phyloP scores from a whole-genome alignment of 768 basidiomycete genomes.

The Boletus huronensis region DNA sequence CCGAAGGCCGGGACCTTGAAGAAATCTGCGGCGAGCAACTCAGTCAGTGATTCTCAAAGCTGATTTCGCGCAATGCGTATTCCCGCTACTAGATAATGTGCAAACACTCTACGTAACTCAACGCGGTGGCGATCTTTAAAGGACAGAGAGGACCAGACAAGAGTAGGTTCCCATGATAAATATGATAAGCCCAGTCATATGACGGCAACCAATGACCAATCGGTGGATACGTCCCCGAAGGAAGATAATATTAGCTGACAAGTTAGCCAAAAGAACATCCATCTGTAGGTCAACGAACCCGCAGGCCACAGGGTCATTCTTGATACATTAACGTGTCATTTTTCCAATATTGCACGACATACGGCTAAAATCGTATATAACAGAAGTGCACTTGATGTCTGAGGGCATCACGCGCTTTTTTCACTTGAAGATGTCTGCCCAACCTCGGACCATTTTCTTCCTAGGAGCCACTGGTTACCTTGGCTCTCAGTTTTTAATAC shows the following conservation, averaged over 20 bases:
- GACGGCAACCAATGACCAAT: constrained; percentile 4
- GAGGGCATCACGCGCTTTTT: not conserved
- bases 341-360: constrained; percentile 1
- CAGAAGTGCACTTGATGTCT: not conserved
- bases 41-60: not conserved
- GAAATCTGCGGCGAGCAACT: not conserved
- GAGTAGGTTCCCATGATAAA: not conserved
- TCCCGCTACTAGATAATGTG: not conserved
- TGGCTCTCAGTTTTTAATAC: constrained; percentile 38
- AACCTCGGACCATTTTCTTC: constrained; percentile 33
- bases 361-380: not conserved
- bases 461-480: constrained; percentile 45
- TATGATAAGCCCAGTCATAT: not conserved
- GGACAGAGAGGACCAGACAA: not conserved
- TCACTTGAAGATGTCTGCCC: constrained; percentile 9
- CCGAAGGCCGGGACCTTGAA: too few species aligned
- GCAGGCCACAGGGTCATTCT: not conserved
- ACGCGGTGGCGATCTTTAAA: not conserved
- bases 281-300: constrained; percentile 1
- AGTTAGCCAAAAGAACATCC: not conserved
- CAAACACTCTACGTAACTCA: not conserved
- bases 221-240: not conserved
- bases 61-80: not conserved
- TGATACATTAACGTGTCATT: not conserved
- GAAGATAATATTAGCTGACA: not conserved